phyloP scores from a whole-genome alignment of 2,329 filamentous ascomycete genomes.

The Trichoderma citrinoviride region DNA sequence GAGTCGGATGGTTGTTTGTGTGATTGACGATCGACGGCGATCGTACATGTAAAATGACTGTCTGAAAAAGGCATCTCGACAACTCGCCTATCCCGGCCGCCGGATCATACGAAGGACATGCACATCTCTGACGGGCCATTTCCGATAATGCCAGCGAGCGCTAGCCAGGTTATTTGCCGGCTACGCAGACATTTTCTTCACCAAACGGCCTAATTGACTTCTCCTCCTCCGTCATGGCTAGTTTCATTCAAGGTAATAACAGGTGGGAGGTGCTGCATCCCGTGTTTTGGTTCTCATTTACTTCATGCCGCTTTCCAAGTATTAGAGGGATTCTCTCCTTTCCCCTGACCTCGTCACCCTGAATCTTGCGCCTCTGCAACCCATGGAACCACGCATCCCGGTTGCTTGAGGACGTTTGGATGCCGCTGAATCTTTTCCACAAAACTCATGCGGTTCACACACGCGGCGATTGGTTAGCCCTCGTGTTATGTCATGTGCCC shows the following conservation, averaged over 20 bases:
- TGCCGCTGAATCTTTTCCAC: not conserved
- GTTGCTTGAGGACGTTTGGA: not conserved
- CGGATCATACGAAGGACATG: slow-evolving; percentile 16
- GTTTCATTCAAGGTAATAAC: not conserved
- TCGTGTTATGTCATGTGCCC: not conserved
- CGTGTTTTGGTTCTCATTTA: not conserved
- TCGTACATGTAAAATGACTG: slow-evolving; percentile 8
- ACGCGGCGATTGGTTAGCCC: not conserved
- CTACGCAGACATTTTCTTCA: not conserved
- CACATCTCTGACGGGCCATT: slow-evolving; percentile 10
- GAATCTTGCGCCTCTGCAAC: slow-evolving; percentile 3
- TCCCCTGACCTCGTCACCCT: not conserved
- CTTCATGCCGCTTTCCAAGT: not conserved
- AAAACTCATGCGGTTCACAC: not conserved
- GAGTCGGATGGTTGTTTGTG: not conserved
- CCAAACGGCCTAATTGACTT: not conserved
- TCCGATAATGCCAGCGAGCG: slow-evolving; percentile 12
- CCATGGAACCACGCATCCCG: not conserved
- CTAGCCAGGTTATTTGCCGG: slow-evolving; percentile 12
- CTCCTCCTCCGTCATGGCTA: not conserved
- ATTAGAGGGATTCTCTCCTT: not conserved
- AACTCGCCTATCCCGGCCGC: slow-evolving; percentile 7
- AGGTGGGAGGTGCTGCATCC: not conserved
- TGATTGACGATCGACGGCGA: slow-evolving; percentile 17
- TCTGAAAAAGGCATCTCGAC: slow-evolving; percentile 11